Percentiles rank a stretch among this genome's conserved stretches.
Conservation (phyloP, 139 green algal species). For the Chlorella sp. region DNA sequence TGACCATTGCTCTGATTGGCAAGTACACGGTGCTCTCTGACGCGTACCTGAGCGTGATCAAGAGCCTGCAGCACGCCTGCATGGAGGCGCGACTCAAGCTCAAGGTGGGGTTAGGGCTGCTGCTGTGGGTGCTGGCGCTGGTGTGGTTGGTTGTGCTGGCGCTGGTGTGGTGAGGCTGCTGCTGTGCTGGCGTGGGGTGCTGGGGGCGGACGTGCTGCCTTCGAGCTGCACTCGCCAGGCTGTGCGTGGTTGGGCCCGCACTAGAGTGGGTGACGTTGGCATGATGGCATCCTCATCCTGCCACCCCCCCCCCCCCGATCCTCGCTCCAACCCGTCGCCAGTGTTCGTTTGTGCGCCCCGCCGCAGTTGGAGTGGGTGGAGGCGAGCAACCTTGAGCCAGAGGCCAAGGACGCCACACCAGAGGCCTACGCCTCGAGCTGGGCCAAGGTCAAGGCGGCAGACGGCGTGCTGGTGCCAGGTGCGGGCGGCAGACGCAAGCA, state of each 20-base stretch:
- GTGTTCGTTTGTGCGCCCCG: background rate
- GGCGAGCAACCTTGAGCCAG: slow-evolving; percentile 77
- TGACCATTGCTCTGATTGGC: slow-evolving; percentile 90
- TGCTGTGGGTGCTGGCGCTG: background rate
- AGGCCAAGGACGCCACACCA: slow-evolving; percentile 38
- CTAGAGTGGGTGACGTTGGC: too few species aligned
- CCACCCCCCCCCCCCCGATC: too few species aligned
- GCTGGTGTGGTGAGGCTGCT: background rate
- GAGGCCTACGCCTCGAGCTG: slow-evolving; percentile 46
- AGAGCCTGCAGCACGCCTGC: slow-evolving; percentile 95
- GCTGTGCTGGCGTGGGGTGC: too few species aligned
- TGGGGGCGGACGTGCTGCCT: too few species aligned
- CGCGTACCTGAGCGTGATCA: slow-evolving; percentile 94
- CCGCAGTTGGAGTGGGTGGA: slow-evolving; percentile 91
- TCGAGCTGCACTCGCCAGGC: too few species aligned
- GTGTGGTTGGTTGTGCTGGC: too few species aligned
- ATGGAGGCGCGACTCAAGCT: slow-evolving; percentile 82
- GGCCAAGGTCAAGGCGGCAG: slow-evolving; percentile 41
- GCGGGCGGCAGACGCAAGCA: too few species aligned
- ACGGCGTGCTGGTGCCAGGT: slow-evolving; percentile 92
- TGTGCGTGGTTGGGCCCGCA: too few species aligned
- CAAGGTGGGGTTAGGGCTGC: slow-evolving; percentile 52
- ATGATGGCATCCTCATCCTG: too few species aligned
- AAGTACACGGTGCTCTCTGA: slow-evolving; percentile 97
- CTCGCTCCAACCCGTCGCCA: too few species aligned